Conservation (phyloP, 2,329 filamentous ascomycete genomes). For the Fusarium torulosum region DNA sequence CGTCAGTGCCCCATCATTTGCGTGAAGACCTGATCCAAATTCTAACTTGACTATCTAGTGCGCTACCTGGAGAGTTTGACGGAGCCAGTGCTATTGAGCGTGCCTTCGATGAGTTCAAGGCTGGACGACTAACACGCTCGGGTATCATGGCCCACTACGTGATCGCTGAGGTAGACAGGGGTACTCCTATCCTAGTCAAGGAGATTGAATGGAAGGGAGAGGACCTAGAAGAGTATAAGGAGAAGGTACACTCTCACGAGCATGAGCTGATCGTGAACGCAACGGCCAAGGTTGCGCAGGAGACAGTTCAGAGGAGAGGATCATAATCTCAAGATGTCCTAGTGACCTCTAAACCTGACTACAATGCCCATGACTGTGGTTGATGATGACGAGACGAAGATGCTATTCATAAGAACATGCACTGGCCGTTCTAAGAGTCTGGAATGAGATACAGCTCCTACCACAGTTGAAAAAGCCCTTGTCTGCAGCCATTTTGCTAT, state of each 20-base stretch:
- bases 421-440: not conserved
- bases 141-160: conserved; percentile 94
- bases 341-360: not conserved
- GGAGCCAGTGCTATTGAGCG: conserved; percentile 82
- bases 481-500: not conserved
- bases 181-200: conserved; percentile 76
- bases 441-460: not conserved
- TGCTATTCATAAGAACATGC: not conserved
- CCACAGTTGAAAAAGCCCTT: not conserved
- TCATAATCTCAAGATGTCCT: conserved; percentile 9
- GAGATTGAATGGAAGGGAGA: conserved; percentile 78
- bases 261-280: conserved; percentile 85
- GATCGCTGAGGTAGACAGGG: conserved; percentile 82
- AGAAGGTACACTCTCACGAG: conserved; percentile 81
- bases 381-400: not conserved
- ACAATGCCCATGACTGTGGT: not conserved
- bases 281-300: conserved; percentile 62
- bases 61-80: conserved; percentile 73
- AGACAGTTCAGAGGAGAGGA: conserved; percentile 51
- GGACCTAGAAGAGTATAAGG: conserved; percentile 73
- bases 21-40: not conserved
- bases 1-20: conserved; percentile 70
- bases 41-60: conserved; percentile 54
- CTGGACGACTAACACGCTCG: conserved; percentile 75
- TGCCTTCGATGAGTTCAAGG: conserved; percentile 78